Percentiles rank a stretch among this genome's conserved stretches.
Evolutionary conservation across 176 grass and related monocot genomes (phyloP).

Genomic region (Juncus inflexus): DNA sequence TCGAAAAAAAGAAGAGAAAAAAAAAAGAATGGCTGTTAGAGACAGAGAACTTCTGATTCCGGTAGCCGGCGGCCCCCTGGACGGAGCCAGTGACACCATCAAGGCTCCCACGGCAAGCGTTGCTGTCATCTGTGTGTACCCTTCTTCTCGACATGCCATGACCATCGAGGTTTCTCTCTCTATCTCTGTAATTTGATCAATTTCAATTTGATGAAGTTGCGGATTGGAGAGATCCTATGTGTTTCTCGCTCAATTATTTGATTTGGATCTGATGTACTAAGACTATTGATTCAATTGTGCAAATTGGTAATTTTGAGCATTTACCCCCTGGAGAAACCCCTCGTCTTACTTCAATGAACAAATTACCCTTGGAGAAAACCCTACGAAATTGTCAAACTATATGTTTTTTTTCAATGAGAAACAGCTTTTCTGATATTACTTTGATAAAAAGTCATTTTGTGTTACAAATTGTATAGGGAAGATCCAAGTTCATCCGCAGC

Average conservation of each 20-base stretch:
- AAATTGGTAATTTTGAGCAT: neutral
- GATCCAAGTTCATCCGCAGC: slow-evolving; percentile 53
- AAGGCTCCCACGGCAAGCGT: neutral
- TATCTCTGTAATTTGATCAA: neutral
- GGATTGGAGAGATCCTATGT: no score
- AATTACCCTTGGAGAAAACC: no score
- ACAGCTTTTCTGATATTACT: neutral
- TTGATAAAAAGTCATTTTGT: neutral
- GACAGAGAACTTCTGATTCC: slow-evolving; percentile 25
- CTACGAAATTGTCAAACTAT: no score
- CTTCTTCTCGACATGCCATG: slow-evolving; percentile 23
- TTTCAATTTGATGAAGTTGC: no score
- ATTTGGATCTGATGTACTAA: neutral
- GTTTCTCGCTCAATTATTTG: neutral
- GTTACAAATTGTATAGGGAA: slow-evolving; percentile 29
- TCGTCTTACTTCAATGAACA: no score
- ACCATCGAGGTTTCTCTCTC: slow-evolving; percentile 5
- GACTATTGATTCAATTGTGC: neutral
- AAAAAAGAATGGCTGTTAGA: slow-evolving; percentile 10
- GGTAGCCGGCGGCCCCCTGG: neutral
- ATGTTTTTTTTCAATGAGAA: no score
- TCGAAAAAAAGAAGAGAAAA: no score
- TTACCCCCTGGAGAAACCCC: neutral
- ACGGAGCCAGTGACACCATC: neutral
- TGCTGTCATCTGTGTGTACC: neutral